phyloP scores from a whole-genome alignment of 352 stramenopile genomes.

The Thraustochytrium sp. region DNA sequence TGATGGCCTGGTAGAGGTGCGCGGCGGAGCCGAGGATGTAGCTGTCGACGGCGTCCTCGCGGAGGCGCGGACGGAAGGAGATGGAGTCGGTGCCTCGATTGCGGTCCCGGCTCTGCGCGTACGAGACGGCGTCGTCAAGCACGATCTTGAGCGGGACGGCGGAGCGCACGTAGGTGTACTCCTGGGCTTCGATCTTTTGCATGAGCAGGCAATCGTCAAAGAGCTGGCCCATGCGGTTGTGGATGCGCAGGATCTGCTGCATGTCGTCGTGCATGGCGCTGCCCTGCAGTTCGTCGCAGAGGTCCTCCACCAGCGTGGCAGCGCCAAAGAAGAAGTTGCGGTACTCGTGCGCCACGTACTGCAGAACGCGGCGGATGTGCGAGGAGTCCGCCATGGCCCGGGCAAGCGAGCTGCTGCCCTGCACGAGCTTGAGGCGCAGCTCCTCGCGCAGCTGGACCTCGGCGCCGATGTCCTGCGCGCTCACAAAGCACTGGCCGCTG shows the following conservation, averaged over 20 bases:
- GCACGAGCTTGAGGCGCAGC: neutral
- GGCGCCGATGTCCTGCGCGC: neutral
- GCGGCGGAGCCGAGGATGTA: neutral
- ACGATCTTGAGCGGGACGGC: neutral
- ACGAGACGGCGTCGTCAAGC: neutral
- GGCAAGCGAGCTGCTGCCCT: neutral
- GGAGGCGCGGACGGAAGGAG: neutral
- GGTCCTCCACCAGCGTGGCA: neutral
- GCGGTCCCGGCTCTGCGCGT: neutral
- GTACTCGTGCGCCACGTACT: slow-evolving; percentile 23
- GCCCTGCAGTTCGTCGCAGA: slow-evolving; percentile 4
- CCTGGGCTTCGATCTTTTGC: slow-evolving; percentile 23
- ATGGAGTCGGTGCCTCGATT: neutral
- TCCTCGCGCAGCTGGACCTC: slow-evolving; percentile 3
- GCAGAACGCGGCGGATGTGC: slow-evolving; percentile 6
- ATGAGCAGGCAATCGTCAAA: slow-evolving; percentile 17
- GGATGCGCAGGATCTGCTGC: neutral
- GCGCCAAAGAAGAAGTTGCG: slow-evolving; percentile 31
- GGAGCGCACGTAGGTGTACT: slow-evolving; percentile 2
- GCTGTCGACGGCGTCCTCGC: neutral
- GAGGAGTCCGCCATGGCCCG: neutral
- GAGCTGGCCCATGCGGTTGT: slow-evolving; percentile 31
- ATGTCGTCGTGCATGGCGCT: neutral
- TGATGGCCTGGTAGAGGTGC: slow-evolving; percentile 14
- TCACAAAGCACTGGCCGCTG: neutral